These are phyloP conservation scores for Mortierella polycephala DNA, from an alignment of 371 early-diverging fungal species.

Conservation along the genomic window DNA sequence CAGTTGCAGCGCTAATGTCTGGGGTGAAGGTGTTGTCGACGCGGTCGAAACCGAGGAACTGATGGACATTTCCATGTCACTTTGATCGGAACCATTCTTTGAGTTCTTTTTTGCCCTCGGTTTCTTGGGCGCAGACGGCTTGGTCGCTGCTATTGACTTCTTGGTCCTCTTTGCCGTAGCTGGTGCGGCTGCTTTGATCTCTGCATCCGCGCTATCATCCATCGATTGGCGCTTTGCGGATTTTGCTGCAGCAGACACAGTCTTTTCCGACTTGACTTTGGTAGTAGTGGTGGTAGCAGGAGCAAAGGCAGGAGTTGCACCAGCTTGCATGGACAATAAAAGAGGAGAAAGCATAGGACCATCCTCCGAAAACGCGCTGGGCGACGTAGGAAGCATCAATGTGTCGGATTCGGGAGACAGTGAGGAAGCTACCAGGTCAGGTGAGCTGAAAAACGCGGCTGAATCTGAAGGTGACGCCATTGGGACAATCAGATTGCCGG, in stretches of 20 bases:
- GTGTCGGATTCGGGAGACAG: slow-evolving; percentile 44
- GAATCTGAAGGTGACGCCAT: slow-evolving; percentile 49
- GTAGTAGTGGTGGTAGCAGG: neutral
- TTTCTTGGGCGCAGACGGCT: slow-evolving; percentile 31
- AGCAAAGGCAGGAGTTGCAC: neutral
- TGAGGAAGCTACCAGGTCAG: slow-evolving; percentile 46
- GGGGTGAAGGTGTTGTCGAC: slow-evolving; percentile 41
- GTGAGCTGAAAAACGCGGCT: slow-evolving; percentile 41
- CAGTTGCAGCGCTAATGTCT: slow-evolving; percentile 29
- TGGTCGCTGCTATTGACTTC: slow-evolving; percentile 27
- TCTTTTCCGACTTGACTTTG: slow-evolving; percentile 33
- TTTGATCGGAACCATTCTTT: slow-evolving; percentile 48
- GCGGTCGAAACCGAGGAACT: slow-evolving; percentile 28
- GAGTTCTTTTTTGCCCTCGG: slow-evolving; percentile 43
- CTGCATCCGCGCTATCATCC: slow-evolving; percentile 34
- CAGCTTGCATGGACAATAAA: slow-evolving; percentile 21
- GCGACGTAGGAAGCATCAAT: slow-evolving; percentile 50
- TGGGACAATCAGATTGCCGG: too few species aligned
- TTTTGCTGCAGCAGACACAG: slow-evolving; percentile 10
- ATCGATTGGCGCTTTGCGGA: slow-evolving; percentile 44
- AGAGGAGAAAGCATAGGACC: slow-evolving; percentile 40
- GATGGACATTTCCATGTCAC: slow-evolving; percentile 50
- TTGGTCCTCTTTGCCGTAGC: slow-evolving; percentile 34
- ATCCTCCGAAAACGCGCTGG: slow-evolving; percentile 40
- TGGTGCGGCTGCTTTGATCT: slow-evolving; percentile 18